These are phyloP conservation scores for Yamadazyma atlantica DNA, from an alignment of 1,139 yeast genomes.

Conservation along the genomic window DNA sequence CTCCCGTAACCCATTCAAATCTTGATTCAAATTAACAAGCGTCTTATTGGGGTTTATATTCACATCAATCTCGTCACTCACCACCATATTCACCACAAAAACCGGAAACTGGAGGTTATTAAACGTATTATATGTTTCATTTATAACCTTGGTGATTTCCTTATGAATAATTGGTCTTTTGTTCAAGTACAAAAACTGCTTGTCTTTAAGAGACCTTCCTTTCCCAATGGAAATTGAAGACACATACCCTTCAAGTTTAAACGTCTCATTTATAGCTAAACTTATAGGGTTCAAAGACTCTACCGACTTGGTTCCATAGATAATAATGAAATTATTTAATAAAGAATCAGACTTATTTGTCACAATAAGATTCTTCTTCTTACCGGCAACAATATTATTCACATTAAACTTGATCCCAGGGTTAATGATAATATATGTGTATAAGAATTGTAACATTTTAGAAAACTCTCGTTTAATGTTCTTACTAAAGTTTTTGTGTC, in stretches of 20 bases:
- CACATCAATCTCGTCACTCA: constrained; percentile 63
- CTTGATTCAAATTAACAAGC: constrained; percentile 6
- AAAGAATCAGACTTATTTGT: constrained; percentile 45
- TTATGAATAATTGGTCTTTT: constrained; percentile 69
- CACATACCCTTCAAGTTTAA: constrained; percentile 56
- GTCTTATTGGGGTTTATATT: constrained; percentile 88
- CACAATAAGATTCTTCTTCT: constrained; percentile 49
- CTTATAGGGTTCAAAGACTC: constrained; percentile 55
- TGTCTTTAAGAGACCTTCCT: constrained; percentile 61
- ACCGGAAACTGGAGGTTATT: constrained; percentile 76
- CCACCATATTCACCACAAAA: constrained; percentile 58
- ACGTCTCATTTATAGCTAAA: constrained; percentile 23
- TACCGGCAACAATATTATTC: constrained; percentile 50
- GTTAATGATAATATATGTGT: constrained; percentile 65
- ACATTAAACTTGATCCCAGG: constrained; percentile 59
- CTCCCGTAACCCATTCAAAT: constrained; percentile 5
- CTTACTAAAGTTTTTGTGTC: constrained; percentile 68
- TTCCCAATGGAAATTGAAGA: constrained; percentile 79
- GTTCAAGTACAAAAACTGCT: constrained; percentile 76
- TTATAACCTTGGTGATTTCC: constrained; percentile 56
- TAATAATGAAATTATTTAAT: constrained; percentile 56
- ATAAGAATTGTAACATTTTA: constrained; percentile 61
- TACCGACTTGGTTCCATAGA: constrained; percentile 68
- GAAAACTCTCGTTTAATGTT: constrained; percentile 71
- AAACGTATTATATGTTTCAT: constrained; percentile 69